Conservation (phyloP, 1,139 yeast genomes). For the Candida sojae region DNA sequence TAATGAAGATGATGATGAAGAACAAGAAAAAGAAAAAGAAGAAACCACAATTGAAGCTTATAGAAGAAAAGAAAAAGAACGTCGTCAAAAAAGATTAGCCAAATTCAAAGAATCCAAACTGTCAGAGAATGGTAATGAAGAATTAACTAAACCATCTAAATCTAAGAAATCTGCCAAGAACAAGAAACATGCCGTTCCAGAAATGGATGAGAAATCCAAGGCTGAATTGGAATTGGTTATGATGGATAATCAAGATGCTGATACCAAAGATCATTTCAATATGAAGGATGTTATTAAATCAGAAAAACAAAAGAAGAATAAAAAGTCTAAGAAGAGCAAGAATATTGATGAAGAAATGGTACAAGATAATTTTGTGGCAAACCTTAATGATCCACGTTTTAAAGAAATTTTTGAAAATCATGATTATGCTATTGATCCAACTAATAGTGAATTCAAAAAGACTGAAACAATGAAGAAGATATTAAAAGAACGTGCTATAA, state of each 20-base stretch:
- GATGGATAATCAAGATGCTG: conserved; percentile 62
- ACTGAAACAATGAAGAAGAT: conserved; percentile 86
- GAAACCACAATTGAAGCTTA: conserved; percentile 82
- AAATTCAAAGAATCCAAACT: conserved; percentile 61
- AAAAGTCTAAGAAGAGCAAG: conserved; percentile 38
- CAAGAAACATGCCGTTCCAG: conserved; percentile 6
- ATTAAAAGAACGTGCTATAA: conserved; percentile 69
- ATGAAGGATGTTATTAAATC: conserved; percentile 78
- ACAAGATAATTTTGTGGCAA: conserved; percentile 69
- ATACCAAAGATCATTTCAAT: conserved; percentile 62
- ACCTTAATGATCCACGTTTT: conserved; percentile 83
- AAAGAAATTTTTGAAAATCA: conserved; percentile 83
- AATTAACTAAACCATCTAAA: conserved; percentile 26
- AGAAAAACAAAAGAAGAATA: conserved; percentile 64
- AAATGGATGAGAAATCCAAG: conserved; percentile 45
- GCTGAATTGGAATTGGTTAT: conserved; percentile 79
- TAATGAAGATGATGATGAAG: conserved; percentile 24
- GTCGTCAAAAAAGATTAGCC: conserved; percentile 79
- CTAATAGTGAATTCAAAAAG: conserved; percentile 83
- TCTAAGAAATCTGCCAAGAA: conserved; percentile 21
- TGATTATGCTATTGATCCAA: conserved; percentile 90
- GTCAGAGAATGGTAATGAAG: conserved; percentile 31
- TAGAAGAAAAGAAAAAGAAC: conserved; percentile 88
- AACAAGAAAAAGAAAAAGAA: conserved; percentile 45
- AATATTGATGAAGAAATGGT: conserved; percentile 41